Conservation (phyloP, 176 grass and related monocot species). For the Avena atlantica region DNA sequence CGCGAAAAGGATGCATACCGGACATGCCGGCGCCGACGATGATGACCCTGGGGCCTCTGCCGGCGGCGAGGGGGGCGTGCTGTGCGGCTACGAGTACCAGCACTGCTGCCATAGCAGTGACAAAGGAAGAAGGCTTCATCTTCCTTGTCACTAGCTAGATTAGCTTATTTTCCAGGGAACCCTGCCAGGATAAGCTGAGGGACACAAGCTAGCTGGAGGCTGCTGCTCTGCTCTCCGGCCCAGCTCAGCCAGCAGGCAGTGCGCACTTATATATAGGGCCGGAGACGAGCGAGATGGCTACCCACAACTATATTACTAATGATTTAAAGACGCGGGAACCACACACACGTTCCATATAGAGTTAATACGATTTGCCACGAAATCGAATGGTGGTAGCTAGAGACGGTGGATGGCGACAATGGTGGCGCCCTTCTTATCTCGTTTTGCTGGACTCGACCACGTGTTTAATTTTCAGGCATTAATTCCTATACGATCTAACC, state of each 20-base stretch:
- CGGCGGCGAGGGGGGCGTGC: conserved; percentile 1
- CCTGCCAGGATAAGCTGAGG: not conserved
- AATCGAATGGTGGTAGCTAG: not conserved
- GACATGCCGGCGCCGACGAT: not conserved
- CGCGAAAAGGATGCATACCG: too few relatives aligned
- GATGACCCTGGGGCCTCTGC: conserved; percentile 19
- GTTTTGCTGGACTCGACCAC: not conserved
- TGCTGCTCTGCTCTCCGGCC: not conserved
- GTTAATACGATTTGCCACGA: not conserved
- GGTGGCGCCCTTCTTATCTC: not conserved
- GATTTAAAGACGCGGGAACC: conserved; percentile 12
- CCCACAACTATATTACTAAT: not conserved
- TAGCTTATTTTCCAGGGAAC: too few relatives aligned
- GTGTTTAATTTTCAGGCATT: not conserved
- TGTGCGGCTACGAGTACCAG: conserved; percentile 6
- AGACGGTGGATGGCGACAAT: not conserved
- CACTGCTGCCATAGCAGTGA: not conserved
- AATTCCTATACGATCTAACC: too few relatives aligned
- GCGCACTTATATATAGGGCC: not conserved
- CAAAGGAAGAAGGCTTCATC: not conserved
- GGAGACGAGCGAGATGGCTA: not conserved
- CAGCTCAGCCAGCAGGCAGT: not conserved
- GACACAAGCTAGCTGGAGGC: not conserved
- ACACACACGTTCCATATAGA: conserved; percentile 1
- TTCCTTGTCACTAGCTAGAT: not conserved